Percentiles rank a stretch among this genome's conserved stretches.
These are phyloP conservation scores for Penicillium crystallinum DNA, from an alignment of 495 filamentous ascomycete genomes.

Conservation along the genomic window DNA sequence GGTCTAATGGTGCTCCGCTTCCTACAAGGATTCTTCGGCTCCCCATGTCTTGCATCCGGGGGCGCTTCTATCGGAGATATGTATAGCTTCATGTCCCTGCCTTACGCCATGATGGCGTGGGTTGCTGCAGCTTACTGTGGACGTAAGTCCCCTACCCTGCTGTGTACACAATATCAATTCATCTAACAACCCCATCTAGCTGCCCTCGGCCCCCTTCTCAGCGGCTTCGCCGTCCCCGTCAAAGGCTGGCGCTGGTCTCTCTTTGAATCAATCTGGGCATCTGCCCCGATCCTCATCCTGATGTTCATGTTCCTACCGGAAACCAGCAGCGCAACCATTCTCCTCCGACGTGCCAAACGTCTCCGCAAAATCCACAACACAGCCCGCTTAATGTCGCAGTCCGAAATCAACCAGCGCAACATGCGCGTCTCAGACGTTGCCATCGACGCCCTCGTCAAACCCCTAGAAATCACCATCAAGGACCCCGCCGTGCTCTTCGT, in stretches of 20 bases:
- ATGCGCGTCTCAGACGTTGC: conserved; percentile 43
- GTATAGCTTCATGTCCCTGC: conserved; percentile 49
- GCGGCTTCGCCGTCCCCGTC: conserved; percentile 56
- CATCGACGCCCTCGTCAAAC: conserved; percentile 56
- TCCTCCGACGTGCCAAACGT: conserved; percentile 51
- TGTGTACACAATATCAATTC: neutral
- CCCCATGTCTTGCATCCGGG: conserved; percentile 48
- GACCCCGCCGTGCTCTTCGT: conserved; percentile 61
- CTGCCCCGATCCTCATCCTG: conserved; percentile 40
- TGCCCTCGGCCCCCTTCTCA: conserved; percentile 57
- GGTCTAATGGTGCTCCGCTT: conserved; percentile 49
- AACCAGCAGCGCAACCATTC: conserved; percentile 52
- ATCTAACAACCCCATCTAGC: conserved; percentile 38
- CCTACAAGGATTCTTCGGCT: conserved; percentile 52
- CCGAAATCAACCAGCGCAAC: conserved; percentile 47
- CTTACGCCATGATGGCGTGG: conserved; percentile 51
- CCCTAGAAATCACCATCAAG: conserved; percentile 56
- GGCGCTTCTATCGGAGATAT: conserved; percentile 52
- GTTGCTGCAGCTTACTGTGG: conserved; percentile 48
- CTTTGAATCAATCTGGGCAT: conserved; percentile 48
- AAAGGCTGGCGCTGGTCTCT: conserved; percentile 51
- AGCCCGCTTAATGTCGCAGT: conserved; percentile 39
- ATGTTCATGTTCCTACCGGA: conserved; percentile 55
- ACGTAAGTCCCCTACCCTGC: conserved; percentile 17
- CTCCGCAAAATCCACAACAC: conserved; percentile 45